Base-by-base conservation (phyloP, 805 yeast species). In the Teunomyces kruisii region DNA sequence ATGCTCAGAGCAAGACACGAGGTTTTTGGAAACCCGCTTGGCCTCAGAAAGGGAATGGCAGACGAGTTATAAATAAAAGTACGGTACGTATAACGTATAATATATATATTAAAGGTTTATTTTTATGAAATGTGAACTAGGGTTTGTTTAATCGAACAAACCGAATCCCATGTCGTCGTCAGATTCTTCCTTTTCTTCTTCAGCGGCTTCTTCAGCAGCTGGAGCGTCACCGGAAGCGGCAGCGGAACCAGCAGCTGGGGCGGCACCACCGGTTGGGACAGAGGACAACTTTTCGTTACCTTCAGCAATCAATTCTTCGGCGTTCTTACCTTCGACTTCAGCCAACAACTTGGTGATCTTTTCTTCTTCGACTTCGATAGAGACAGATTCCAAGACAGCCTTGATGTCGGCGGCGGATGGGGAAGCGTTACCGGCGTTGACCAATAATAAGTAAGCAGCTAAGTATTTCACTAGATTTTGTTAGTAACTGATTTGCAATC, bases 1-100 rank as follows among this genome's bases (percentile, higher is more conserved):
- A 50, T 69, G 58, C 43, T 65, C 27, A 54, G 54, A n/a, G 67
- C 69, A 12, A 76, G 95, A 55, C 92, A 88, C 58, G 58, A 66
- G 16, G 79, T 84, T 1, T 88, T 88, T 66, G 96, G 96, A 1
- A 88, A 88, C 55, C 88, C 86, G 14, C 70, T 78, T 57, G 95
- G 85, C 0, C 62, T 76, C 45, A 73, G 94, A 48, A 85, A 84
- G 58, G 81, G 78, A 6, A 63, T 73, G 35, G 71, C 71, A 13
- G 86, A 80, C 59, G 83, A 78, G 47, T 54, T 77, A 16, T 77
- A 62, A n/a, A n/a, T n/a, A n/a, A n/a, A n/a, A n/a, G n/a, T n/a
- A n/a, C n/a, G n/a, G n/a, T n/a, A 6, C 22, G 22, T 19, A 19
- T 19, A 19, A 47, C 38, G 38, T 35, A 35, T 26, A 26, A 47